phyloP scores from a whole-genome alignment of 2,329 filamentous ascomycete genomes.

The Epichloe sibirici region DNA sequence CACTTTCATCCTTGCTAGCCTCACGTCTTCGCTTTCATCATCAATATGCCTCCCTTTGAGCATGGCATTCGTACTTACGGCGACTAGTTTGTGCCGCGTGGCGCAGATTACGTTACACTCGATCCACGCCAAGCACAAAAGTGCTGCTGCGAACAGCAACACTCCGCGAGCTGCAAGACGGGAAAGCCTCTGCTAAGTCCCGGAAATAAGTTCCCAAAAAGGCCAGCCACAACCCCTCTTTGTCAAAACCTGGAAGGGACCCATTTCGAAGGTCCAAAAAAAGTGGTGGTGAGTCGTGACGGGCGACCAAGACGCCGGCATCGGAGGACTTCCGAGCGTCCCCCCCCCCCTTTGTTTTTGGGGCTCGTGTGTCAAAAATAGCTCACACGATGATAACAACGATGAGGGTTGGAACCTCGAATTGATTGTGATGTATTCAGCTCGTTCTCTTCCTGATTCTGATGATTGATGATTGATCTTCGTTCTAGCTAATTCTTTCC shows the following conservation, averaged over 20 bases:
- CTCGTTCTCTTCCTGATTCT: too few relatives aligned
- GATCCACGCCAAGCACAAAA: neutral
- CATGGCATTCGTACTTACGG: too few relatives aligned
- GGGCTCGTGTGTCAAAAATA: neutral
- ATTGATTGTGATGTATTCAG: too few relatives aligned
- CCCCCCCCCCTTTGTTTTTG: neutral
- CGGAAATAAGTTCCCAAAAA: neutral
- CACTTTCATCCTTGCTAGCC: too few relatives aligned
- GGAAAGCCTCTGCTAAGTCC: neutral
- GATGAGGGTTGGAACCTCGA: too few relatives aligned
- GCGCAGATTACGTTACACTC: too few relatives aligned
- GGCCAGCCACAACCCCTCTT: neutral
- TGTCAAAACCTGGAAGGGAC: neutral
- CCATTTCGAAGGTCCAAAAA: neutral
- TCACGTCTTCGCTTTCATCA: too few relatives aligned
- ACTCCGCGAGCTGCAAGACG: neutral
- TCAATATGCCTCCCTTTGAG: too few relatives aligned
- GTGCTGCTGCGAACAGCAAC: neutral
- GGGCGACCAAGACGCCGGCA: neutral
- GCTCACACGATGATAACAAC: too few relatives aligned
- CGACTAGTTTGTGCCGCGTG: too few relatives aligned
- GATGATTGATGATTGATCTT: too few relatives aligned
- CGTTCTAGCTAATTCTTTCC: too few relatives aligned
- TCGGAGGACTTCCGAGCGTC: neutral
- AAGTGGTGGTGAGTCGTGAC: neutral